Base-by-base conservation (phyloP, 495 filamentous ascomycete genomes). In the Penicillium salamii region DNA sequence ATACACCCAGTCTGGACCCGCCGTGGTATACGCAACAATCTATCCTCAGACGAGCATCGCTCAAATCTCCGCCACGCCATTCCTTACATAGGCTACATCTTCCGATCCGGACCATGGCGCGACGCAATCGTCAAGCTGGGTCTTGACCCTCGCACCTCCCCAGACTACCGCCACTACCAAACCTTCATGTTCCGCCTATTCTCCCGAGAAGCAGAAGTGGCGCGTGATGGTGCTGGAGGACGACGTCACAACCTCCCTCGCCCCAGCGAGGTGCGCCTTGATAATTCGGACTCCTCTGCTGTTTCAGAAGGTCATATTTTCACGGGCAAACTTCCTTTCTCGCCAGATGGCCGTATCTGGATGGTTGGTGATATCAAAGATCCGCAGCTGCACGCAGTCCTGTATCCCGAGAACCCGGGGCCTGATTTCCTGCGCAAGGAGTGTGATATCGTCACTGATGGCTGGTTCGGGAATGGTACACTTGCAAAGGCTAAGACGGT, bases 321-420 rank as follows among this genome's bases (percentile, higher is more conserved):
- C 66, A 86, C 92, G 38, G 92, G 93, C 31, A 65, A 80, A 34
- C 69, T 62, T 3, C 74, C 72, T 0, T 71, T 91, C 21, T 77
- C 78, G 8, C 70, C 74, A 5, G 89, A 93, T 59, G 91, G 91
- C 2, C 88, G 90, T 38, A 82, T 90, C 49, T 98, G 89, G 86
- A 93, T 97, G 74, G 77, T 91, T 24, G 95, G 91, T 69, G 93
- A 98, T 64, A 86, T 98, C 48, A 83, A 80, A 0, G 91, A 97
- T 91, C 15, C 55, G 49, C 62, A 53, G 49, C 53, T 68, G 2
- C 17, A 19, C 23, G 21, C 36, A 0, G 38, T 68, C 14, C 49
- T 72, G 38, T 68, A 63, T 42, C 62, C 59, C 24, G 35, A 49
- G 15, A 39, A 54, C 41, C 32, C 50, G 15, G 42, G 41, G 31